A percentile compares a stretch with the other conserved stretches of the same genome.
phyloP scores from a whole-genome alignment of 2,329 filamentous ascomycete species.

The Cercospora nicotianae region DNA sequence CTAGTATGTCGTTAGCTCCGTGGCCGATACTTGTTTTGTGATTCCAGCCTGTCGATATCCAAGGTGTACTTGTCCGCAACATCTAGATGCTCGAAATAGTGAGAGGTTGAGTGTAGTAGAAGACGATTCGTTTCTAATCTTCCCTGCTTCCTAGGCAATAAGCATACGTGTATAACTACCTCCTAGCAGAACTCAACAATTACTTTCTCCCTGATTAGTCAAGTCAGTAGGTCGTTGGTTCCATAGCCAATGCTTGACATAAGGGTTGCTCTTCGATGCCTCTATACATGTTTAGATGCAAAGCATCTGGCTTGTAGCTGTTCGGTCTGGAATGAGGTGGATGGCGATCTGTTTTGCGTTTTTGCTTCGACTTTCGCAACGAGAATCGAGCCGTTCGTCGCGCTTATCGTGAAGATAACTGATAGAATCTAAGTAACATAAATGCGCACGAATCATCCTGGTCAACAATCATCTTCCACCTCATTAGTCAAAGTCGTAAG shows the following conservation, averaged over 20 bases:
- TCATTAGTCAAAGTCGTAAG: too few relatives aligned
- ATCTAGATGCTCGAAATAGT: not conserved
- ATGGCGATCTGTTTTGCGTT: too few relatives aligned
- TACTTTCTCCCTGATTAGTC: not conserved
- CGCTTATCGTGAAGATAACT: too few relatives aligned
- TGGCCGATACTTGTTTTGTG: not conserved
- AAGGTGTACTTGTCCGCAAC: not conserved
- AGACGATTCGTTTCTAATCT: not conserved
- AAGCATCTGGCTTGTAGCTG: too few relatives aligned
- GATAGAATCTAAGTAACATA: too few relatives aligned
- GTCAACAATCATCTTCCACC: too few relatives aligned
- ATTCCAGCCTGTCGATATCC: not conserved
- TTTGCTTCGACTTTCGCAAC: too few relatives aligned
- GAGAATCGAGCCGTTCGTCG: too few relatives aligned
- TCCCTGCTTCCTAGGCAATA: not conserved
- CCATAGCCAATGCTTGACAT: not conserved
- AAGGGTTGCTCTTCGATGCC: too few relatives aligned
- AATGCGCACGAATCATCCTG: too few relatives aligned
- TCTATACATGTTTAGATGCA: too few relatives aligned
- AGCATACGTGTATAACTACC: not conserved
- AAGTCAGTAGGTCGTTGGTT: not conserved
- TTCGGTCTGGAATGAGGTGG: too few relatives aligned
- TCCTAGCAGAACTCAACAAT: not conserved
- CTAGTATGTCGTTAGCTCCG: not conserved
- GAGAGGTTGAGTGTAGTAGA: not conserved